phyloP scores from a whole-genome alignment of 2,329 filamentous ascomycete genomes.

The Fusarium ambrosium region DNA sequence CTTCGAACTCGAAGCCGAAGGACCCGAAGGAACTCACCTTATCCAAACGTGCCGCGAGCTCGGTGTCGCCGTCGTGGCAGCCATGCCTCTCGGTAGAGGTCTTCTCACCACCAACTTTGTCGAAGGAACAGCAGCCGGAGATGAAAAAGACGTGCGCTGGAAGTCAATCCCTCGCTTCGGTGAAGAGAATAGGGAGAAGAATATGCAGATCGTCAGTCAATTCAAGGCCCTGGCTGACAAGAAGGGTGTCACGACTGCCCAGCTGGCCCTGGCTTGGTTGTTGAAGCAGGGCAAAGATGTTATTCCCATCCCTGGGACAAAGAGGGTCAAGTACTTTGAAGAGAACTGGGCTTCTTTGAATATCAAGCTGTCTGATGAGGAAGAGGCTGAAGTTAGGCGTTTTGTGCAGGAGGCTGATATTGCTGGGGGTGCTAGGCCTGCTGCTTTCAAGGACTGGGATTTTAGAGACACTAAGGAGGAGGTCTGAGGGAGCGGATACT shows the following conservation, averaged over 20 bases:
- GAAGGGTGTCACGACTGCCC: conserved; percentile 66
- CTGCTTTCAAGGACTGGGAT: not conserved
- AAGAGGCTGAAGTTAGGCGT: conserved; percentile 47
- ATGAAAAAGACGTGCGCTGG: conserved; percentile 10
- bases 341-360: conserved; percentile 55
- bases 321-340: conserved; percentile 56
- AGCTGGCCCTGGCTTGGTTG: conserved; percentile 73
- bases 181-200: conserved; percentile 56
- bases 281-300: conserved; percentile 69
- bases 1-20: conserved; percentile 71
- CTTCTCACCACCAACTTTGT: conserved; percentile 66
- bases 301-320: conserved; percentile 65
- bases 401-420: conserved; percentile 27
- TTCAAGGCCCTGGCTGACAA: conserved; percentile 63
- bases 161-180: conserved; percentile 26
- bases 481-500: too few relatives aligned
- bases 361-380: conserved; percentile 47
- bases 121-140: conserved; percentile 56
- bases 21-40: conserved; percentile 56
- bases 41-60: conserved; percentile 70
- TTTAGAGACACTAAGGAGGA: conserved; percentile 17
- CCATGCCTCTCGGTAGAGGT: conserved; percentile 71
- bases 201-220: conserved; percentile 63
- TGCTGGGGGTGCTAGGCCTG: conserved; percentile 3
- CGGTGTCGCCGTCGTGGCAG: conserved; percentile 68